Percentiles rank a stretch among this genome's conserved stretches.
These are phyloP conservation scores for Tuber melanosporum DNA, from an alignment of 495 filamentous ascomycete species.

Conservation along the genomic window DNA sequence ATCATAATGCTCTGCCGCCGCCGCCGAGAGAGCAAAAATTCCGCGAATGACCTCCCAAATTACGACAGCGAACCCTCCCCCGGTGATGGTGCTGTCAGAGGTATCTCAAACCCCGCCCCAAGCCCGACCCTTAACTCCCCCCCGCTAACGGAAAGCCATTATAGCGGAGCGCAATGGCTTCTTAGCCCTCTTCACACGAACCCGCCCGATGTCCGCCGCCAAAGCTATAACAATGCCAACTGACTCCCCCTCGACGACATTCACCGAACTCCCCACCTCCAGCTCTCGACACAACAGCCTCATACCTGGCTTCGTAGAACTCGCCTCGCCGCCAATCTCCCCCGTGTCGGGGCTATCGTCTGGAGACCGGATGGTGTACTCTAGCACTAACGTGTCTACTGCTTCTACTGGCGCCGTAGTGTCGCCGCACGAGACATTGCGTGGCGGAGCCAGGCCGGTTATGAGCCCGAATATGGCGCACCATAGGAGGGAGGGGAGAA, in stretches of 20 bases:
- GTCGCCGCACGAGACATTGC: neutral
- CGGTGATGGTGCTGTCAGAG: neutral
- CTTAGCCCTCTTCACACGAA: neutral
- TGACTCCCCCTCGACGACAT: neutral
- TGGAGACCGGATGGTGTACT: neutral
- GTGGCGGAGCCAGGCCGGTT: neutral
- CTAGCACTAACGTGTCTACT: neutral
- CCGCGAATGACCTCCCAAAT: neutral
- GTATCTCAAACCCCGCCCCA: neutral
- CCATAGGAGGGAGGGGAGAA: neutral
- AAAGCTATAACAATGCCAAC: neutral
- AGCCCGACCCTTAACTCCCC: neutral
- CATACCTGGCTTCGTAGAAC: neutral
- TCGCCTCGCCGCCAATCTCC: neutral
- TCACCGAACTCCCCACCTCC: neutral
- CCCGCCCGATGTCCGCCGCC: neutral
- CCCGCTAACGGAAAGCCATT: neutral
- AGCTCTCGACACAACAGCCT: neutral
- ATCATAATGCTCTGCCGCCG: neutral
- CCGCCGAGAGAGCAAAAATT: neutral
- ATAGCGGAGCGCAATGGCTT: neutral
- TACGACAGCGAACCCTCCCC: neutral
- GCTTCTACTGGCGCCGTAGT: neutral
- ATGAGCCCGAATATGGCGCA: neutral
- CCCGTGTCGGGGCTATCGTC: neutral